These are phyloP conservation scores for Arthrobotrys pseudoclavata DNA, from an alignment of 2,329 filamentous ascomycete genomes.

Conservation along the genomic window DNA sequence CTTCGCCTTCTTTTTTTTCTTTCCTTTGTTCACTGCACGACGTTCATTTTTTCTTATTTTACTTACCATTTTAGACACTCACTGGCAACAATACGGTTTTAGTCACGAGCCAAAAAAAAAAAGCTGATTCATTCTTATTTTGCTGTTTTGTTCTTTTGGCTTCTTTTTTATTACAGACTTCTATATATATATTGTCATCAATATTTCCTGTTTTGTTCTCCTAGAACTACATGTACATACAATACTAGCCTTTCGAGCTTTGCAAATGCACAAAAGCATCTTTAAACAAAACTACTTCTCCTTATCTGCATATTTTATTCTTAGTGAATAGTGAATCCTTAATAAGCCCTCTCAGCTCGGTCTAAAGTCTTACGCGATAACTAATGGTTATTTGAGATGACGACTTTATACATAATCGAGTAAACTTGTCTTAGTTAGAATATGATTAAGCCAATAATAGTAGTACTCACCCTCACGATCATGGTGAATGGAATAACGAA, in stretches of 20 bases:
- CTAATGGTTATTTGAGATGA: not conserved
- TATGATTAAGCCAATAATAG: not conserved
- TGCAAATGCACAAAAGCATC: constrained; percentile 34
- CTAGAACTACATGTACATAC: constrained; percentile 46
- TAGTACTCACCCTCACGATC: too few relatives aligned
- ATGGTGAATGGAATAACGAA: not conserved
- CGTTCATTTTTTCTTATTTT: constrained; percentile 14
- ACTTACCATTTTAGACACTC: constrained; percentile 50
- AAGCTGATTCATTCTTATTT: constrained; percentile 34
- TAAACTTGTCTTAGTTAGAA: not conserved
- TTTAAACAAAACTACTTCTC: constrained; percentile 7
- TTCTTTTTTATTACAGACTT: constrained; percentile 35
- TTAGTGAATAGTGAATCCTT: not conserved
- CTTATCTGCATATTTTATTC: not conserved
- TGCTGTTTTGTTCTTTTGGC: constrained; percentile 1
- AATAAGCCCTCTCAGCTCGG: not conserved
- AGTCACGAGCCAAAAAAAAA: constrained; percentile 26
- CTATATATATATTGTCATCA: constrained; percentile 38
- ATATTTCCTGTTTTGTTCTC: constrained; percentile 35
- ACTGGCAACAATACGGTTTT: constrained; percentile 52
- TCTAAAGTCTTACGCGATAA: not conserved
- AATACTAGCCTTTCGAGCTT: constrained; percentile 30
- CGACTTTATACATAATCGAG: not conserved
- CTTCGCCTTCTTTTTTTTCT: not conserved
- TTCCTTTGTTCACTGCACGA: constrained; percentile 31